Percentiles rank a stretch among this genome's conserved stretches.
These are phyloP conservation scores for Beta lomatogona DNA, from an alignment of 179 eudicot species.

Conservation along the genomic window DNA sequence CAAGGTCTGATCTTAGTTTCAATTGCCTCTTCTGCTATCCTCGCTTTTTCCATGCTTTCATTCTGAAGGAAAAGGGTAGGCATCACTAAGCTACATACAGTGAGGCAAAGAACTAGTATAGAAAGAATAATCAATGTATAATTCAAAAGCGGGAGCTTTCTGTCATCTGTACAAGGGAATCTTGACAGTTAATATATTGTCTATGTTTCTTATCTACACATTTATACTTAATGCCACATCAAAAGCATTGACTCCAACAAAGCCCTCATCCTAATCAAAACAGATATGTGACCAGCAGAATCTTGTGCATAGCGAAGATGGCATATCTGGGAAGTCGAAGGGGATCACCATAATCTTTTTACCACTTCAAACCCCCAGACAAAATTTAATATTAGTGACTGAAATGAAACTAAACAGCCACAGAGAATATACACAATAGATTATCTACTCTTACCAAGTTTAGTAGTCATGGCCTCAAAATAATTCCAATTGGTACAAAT, in stretches of 20 bases:
- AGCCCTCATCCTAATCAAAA: not conserved
- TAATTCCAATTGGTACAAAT: not conserved
- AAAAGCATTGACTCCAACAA: not conserved
- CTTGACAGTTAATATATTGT: not conserved
- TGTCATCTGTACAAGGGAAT: not conserved
- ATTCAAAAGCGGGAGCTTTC: not conserved
- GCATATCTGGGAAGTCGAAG: not conserved
- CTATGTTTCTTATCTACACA: not conserved
- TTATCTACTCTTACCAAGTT: not conserved
- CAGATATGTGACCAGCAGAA: not conserved
- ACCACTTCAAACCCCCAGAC: not conserved
- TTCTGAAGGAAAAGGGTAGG: constrained; percentile 41
- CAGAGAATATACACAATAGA: not conserved
- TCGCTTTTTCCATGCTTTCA: constrained; percentile 77
- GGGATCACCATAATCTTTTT: not conserved
- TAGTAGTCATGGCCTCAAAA: not conserved
- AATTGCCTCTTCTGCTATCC: constrained; percentile 59
- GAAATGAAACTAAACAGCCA: not conserved
- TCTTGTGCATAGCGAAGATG: not conserved
- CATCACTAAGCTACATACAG: constrained; percentile 1
- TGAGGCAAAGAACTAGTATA: not conserved
- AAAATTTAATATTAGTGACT: too few relatives aligned
- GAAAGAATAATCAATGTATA: not conserved
- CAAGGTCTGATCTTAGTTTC: constrained; percentile 72
- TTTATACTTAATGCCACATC: not conserved